Conservation (phyloP, 768 basidiomycete species). For the Crassisporium funariophilum region DNA sequence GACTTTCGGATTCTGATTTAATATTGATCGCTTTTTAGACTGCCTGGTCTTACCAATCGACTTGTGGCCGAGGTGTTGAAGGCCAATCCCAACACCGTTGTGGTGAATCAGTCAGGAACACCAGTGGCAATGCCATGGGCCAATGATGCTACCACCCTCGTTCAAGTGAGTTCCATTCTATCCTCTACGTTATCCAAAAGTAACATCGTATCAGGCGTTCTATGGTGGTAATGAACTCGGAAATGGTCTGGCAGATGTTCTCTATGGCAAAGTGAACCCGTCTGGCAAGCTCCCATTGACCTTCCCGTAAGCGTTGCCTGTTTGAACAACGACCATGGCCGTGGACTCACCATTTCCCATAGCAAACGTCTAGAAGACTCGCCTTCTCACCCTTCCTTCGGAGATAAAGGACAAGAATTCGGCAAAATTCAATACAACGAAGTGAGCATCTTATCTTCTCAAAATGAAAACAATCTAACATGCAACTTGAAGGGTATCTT, state of each 20-base stretch:
- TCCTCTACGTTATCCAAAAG: background rate
- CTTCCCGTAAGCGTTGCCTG: constrained; percentile 43
- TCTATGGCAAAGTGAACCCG: constrained; percentile 64
- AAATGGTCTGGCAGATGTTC: constrained; percentile 57
- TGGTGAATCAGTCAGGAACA: constrained; percentile 59
- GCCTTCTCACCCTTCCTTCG: constrained; percentile 49
- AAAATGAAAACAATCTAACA: constrained; percentile 7
- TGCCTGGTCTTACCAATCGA: constrained; percentile 53
- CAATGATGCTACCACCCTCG: constrained; percentile 34
- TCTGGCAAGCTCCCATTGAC: constrained; percentile 58
- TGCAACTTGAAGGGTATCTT: constrained; percentile 43
- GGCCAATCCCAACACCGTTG: constrained; percentile 56
- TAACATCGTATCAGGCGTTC: constrained; percentile 37
- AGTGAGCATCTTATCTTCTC: constrained; percentile 24
- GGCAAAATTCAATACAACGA: constrained; percentile 51
- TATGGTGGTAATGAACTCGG: constrained; percentile 60
- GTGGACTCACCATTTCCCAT: no score
- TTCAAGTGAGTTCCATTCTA: constrained; percentile 36
- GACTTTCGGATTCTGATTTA: background rate
- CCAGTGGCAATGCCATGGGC: constrained; percentile 60
- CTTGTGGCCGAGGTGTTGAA: constrained; percentile 49
- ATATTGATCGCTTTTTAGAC: constrained; percentile 24
- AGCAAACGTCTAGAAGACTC: constrained; percentile 54
- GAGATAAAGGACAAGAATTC: constrained; percentile 42
- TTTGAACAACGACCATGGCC: no score